A percentile compares a stretch with the other conserved stretches of the same genome.
phyloP scores from a whole-genome alignment of 768 basidiomycete genomes.

The Gymnopilus dilepis region DNA sequence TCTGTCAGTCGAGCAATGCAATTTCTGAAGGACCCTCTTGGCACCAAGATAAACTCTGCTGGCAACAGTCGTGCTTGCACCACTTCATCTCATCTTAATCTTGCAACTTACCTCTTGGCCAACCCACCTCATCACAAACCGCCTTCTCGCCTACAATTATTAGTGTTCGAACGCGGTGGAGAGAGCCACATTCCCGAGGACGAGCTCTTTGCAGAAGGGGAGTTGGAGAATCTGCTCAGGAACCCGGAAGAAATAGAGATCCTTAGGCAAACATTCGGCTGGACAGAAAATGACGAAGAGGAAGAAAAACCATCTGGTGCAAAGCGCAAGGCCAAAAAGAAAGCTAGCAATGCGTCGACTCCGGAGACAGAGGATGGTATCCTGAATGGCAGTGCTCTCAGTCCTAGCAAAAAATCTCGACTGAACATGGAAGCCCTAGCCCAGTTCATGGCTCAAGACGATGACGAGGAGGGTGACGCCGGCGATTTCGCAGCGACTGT shows the following conservation, averaged over 20 bases:
- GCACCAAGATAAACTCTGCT: conserved; percentile 30
- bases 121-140: conserved; percentile 36
- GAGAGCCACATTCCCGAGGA: conserved; percentile 63
- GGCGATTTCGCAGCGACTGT: conserved; percentile 23
- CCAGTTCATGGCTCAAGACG: conserved; percentile 48
- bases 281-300: conserved; percentile 33
- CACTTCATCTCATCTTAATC: conserved; percentile 31
- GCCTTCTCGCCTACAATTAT: conserved; percentile 72
- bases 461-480: conserved; percentile 30
- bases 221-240: conserved; percentile 67
- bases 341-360: conserved; percentile 16
- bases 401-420: conserved; percentile 36
- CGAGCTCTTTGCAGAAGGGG: conserved; percentile 72
- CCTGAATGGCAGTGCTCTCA: conserved; percentile 10
- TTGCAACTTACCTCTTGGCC: conserved; percentile 62
- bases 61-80: conserved; percentile 15
- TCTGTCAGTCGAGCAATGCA: conserved; percentile 52
- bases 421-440: conserved; percentile 64
- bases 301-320: conserved; percentile 20
- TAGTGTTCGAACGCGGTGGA: conserved; percentile 63
- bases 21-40: conserved; percentile 66
- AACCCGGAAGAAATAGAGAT: conserved; percentile 54
- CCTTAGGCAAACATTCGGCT: conserved; percentile 41
- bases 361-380: conserved; percentile 10
- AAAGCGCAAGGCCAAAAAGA: background rate